Evolutionary conservation across 495 filamentous ascomycete genomes (phyloP).

Genomic region (Sabuloglossum arenarium): DNA sequence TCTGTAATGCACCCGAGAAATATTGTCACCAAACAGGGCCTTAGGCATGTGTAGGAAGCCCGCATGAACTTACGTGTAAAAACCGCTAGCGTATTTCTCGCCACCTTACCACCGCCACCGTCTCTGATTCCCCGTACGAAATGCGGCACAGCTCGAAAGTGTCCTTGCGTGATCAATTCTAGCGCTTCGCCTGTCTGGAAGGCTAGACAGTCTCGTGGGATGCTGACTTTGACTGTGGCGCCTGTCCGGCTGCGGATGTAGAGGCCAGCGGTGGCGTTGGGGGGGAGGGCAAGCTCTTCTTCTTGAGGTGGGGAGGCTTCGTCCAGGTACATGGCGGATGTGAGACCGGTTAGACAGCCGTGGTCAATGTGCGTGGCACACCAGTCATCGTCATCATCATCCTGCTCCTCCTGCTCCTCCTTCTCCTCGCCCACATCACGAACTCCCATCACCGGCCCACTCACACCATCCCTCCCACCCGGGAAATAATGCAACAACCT

Average conservation of each 20-base stretch:
- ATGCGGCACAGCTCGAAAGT: constrained; percentile 87
- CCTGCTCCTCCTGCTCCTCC: constrained; percentile 7
- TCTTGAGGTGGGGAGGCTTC: constrained; percentile 36
- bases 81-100: constrained; percentile 84
- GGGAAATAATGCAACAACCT: constrained; percentile 89
- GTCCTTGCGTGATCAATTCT: constrained; percentile 69
- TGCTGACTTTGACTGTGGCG: constrained; percentile 61
- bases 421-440: too few relatives aligned
- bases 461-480: constrained; percentile 4
- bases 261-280: constrained; percentile 65
- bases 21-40: neutral
- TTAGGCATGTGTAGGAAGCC: neutral
- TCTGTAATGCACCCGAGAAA: constrained; percentile 16
- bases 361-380: constrained; percentile 90
- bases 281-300: constrained; percentile 49
- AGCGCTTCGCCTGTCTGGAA: constrained; percentile 93
- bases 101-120: constrained; percentile 29
- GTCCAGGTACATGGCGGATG: constrained; percentile 89
- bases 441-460: constrained; percentile 3
- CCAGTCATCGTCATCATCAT: constrained; percentile 60
- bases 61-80: constrained; percentile 41
- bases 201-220: constrained; percentile 74
- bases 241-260: constrained; percentile 80
- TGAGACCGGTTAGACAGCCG: constrained; percentile 83
- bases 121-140: constrained; percentile 59